phyloP scores from a whole-genome alignment of 139 green algal species.

The Chlamydomonas sphaeroides region DNA sequence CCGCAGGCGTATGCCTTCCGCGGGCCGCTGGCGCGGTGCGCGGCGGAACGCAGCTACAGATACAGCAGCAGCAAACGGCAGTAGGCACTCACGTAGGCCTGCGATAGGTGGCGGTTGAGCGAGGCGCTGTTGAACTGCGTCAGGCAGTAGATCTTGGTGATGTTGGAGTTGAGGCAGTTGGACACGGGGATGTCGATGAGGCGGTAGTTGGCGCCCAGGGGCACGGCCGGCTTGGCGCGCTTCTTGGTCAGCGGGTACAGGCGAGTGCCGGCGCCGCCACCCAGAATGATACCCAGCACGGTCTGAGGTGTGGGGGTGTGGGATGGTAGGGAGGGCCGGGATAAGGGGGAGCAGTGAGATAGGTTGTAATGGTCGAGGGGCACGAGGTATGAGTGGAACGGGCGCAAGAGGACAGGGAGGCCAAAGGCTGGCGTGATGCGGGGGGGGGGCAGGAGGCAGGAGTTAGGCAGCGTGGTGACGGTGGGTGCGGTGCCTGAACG shows the following conservation, averaged over 20 bases:
- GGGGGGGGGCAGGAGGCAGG: no score
- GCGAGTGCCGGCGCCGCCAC: conserved; percentile 93
- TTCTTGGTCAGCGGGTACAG: conserved; percentile 99
- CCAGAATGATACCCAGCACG: conserved; percentile 96
- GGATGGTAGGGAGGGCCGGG: no score
- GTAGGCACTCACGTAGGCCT: conserved; percentile 92
- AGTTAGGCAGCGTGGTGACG: no score
- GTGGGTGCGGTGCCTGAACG: no score
- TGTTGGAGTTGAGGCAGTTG: conserved; percentile 99
- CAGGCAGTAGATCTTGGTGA: conserved; percentile 99
- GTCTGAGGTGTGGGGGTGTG: no score
- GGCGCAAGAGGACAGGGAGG: background rate
- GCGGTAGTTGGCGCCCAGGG: conserved; percentile 98
- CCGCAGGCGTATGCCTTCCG: no score
- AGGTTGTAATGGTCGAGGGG: no score
- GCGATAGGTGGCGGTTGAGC: conserved; percentile 97
- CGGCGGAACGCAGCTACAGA: no score
- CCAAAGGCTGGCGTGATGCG: background rate
- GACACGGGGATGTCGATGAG: conserved; percentile 99
- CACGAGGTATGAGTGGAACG: no score
- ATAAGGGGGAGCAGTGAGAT: no score
- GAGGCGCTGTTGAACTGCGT: conserved; percentile 99
- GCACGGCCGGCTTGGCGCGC: conserved; percentile 98
- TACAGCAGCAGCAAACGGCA: no score
- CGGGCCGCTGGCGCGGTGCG: no score